phyloP scores from a whole-genome alignment of 2,329 filamentous ascomycete species.

The Cucurbitaria berberidis region DNA sequence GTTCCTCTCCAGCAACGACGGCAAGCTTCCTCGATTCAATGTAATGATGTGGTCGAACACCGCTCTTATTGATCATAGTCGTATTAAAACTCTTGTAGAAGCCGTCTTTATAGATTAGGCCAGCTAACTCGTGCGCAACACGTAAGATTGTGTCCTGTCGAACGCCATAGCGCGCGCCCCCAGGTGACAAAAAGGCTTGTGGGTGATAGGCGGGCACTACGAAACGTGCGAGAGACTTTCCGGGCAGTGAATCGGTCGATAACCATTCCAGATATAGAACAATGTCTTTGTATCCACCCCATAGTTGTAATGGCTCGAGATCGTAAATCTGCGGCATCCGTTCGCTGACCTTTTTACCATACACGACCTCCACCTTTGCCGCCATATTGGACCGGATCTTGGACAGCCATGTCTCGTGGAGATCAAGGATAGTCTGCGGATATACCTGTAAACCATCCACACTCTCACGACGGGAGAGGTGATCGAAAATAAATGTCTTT shows the following conservation, averaged over 20 bases:
- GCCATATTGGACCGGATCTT: background rate
- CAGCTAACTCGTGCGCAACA: background rate
- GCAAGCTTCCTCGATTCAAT: background rate
- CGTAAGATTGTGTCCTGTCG: constrained; percentile 1
- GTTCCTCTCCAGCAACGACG: background rate
- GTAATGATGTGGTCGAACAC: background rate
- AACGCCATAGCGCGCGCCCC: background rate
- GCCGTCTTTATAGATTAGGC: background rate
- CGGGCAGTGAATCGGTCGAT: background rate
- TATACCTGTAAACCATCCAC: background rate
- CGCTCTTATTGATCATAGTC: background rate
- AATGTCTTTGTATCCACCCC: background rate
- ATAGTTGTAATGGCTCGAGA: background rate
- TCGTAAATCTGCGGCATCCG: background rate
- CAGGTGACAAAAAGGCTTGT: background rate
- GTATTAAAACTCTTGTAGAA: background rate
- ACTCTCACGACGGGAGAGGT: background rate
- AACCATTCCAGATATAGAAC: background rate
- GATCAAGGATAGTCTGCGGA: background rate
- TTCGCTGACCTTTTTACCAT: background rate
- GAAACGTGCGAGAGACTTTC: background rate
- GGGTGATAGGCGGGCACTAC: background rate
- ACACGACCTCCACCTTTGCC: background rate
- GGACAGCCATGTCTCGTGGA: background rate
- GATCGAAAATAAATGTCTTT: constrained; percentile 1